Base-by-base conservation (phyloP, 768 basidiomycete genomes). In the Tulasnella sp. region DNA sequence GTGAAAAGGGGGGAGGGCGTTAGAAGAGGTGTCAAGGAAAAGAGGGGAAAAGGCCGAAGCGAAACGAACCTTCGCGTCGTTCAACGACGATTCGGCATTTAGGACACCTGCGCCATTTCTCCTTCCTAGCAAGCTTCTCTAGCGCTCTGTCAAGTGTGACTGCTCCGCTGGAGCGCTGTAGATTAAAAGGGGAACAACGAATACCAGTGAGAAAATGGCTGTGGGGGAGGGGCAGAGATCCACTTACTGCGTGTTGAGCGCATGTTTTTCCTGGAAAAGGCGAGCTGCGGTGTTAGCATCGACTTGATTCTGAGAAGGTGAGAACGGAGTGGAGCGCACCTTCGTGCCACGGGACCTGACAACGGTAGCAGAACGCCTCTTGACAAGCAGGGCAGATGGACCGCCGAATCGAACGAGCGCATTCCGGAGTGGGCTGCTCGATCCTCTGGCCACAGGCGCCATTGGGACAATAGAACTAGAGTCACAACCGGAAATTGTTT, bases 81-180 rank as follows among this genome's bases (percentile, higher is more conserved):
- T 77, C 76, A 24, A 77, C 76, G 38, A 77, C 40, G 36, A 77
- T 77, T n/a, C 58, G 48, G 36, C 76, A 77, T 44, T 77, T 62
- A 21, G 76, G 76, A 71, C 76, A 77, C 8, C 76, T 46, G 3
- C 76, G 76, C 76, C 76, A 77, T 34, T 71, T 40, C 12, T 42
- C 39, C 31, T 58, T 36, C 56, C 40, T 52, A 12, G 76, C 76
- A 9, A 77, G 56, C 19, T 77, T 58, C 24, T 77, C 48, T 5
- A 77, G 56, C 1, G 76, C 76, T 36, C 46, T 62, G 38, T 71
- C 76, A 4, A 36, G 44, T 18, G 62, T 68, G 10, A 68, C 34
- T 36, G 31, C 62, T 68, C 62, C 62, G 36, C 8, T 27, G 31
- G 62, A 31, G 31, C 34, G 62, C 62, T 68, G 9, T 36, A 52